A percentile compares a stretch with the other conserved stretches of the same genome.
phyloP scores from a whole-genome alignment of 441 rosid species.

The Pelargonium australe region DNA sequence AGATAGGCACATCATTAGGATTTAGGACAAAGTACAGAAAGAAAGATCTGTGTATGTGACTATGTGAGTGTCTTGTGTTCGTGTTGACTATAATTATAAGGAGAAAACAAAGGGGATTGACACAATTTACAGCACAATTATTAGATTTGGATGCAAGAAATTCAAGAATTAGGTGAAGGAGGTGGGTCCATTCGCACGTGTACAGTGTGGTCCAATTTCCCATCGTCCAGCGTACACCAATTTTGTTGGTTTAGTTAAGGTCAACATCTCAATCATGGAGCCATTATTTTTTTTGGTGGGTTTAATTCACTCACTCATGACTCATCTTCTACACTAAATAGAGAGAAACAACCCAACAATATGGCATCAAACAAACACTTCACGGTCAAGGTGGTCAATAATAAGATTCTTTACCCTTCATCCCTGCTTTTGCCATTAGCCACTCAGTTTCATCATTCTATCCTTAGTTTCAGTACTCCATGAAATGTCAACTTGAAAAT shows the following conservation, averaged over 20 bases:
- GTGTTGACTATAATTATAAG: too few relatives aligned
- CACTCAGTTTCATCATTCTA: constrained; percentile 18
- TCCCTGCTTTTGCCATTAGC: constrained; percentile 28
- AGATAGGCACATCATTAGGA: too few relatives aligned
- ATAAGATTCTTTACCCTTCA: constrained; percentile 12
- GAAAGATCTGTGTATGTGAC: too few relatives aligned
- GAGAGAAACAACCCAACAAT: constrained; percentile 9
- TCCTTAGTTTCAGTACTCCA: too few relatives aligned
- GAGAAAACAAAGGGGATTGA: too few relatives aligned
- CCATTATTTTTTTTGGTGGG: constrained; percentile 44
- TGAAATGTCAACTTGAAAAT: too few relatives aligned
- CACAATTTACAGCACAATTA: too few relatives aligned
- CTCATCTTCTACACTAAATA: constrained; percentile 26
- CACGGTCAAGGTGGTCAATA: constrained; percentile 20
- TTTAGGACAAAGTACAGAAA: too few relatives aligned
- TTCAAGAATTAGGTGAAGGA: constrained; percentile 32
- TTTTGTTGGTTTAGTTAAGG: constrained; percentile 37
- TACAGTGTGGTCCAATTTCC: constrained; percentile 32
- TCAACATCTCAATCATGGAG: constrained; percentile 57
- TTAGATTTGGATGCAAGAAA: neutral
- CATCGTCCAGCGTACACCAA: constrained; percentile 13
- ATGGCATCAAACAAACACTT: constrained; percentile 35
- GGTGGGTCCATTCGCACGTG: constrained; percentile 54
- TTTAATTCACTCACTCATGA: neutral
- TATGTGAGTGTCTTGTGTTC: too few relatives aligned